Evolutionary conservation across 2,329 filamentous ascomycete genomes (phyloP), one percentile per base, ranked within the genome.

Genomic region (Cordyceps farinosa): DNA sequence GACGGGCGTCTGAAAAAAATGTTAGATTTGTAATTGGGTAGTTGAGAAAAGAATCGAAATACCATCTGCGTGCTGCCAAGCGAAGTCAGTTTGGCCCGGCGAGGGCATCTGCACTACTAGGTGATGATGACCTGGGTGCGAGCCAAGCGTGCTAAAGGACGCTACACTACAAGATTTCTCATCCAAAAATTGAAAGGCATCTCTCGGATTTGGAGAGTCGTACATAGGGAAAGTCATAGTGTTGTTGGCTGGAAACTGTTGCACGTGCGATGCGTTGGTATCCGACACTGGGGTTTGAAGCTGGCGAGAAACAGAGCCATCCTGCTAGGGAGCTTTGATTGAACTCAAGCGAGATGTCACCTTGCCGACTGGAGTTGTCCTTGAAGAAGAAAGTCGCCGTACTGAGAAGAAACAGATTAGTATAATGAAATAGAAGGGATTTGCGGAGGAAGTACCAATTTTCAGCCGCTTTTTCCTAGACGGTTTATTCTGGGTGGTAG

Each of bases 91-190:
- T 11, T 55, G 22, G 15, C 5, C 54, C 34, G n/a, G 61, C 13
- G 30, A 47, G 10, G 13, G 52, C 65, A 36, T 65, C 58, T 55
- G 66, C 45, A 56, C 52, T 10, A 57, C 27, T 3, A 55, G 7
- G 36, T 68, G 67, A 55, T 67, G 66, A 61, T 67, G 58, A 6
- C 53, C 55, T 15, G 58, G 47, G 15, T 62, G 65, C 10, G 64
- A 56, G 11, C 52, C 56, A 36, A 57, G 10, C 3, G 44, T 62
- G 27, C 65, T 48, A 45, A 47, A 61, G 27, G 62, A 47, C 8
- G 36, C 13, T 47, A 61, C 38, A 34, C 51, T 22, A 22, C 64
- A 65, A 51, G 65, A 47, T 50, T 50, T 55, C 8, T 36, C 40
- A 15, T 62, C 51, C 13, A 48, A 29, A 22, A 22, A 4, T 13